Conservation (phyloP, 129 eudicot genomes). For the Silybum marianum region DNA sequence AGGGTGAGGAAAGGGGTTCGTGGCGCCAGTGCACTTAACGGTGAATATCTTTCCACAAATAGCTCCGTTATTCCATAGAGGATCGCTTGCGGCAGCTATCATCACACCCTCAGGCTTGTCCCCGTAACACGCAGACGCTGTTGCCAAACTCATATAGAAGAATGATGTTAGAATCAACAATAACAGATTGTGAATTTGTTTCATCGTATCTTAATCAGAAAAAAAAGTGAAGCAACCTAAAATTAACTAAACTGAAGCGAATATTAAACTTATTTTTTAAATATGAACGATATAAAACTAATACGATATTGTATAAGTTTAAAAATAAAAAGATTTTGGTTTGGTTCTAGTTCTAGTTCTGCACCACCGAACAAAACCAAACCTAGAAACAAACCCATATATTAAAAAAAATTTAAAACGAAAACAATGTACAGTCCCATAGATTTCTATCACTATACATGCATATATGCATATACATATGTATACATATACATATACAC, state of each 20-base stretch:
- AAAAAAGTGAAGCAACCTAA: neutral
- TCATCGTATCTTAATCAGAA: neutral
- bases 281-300: neutral
- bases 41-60: constrained; percentile 36
- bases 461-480: neutral
- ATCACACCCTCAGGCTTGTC: constrained; percentile 21
- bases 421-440: no score
- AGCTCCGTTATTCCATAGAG: constrained; percentile 36
- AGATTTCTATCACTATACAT: no score
- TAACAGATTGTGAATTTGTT: neutral
- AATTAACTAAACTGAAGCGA: neutral
- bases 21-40: constrained; percentile 43
- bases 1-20: constrained; percentile 43
- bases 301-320: neutral
- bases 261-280: neutral
- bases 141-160: neutral
- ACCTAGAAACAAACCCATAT: no score
- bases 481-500: neutral
- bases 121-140: constrained; percentile 53
- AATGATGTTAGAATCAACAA: neutral
- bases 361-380: no score
- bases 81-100: constrained; percentile 43
- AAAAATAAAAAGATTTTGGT: neutral
- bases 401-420: no score
- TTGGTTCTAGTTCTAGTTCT: no score